Percentiles rank a stretch among this genome's conserved stretches.
These are phyloP conservation scores for Trichoderma sp. DNA, from an alignment of 2,329 filamentous ascomycete species.

Conservation along the genomic window DNA sequence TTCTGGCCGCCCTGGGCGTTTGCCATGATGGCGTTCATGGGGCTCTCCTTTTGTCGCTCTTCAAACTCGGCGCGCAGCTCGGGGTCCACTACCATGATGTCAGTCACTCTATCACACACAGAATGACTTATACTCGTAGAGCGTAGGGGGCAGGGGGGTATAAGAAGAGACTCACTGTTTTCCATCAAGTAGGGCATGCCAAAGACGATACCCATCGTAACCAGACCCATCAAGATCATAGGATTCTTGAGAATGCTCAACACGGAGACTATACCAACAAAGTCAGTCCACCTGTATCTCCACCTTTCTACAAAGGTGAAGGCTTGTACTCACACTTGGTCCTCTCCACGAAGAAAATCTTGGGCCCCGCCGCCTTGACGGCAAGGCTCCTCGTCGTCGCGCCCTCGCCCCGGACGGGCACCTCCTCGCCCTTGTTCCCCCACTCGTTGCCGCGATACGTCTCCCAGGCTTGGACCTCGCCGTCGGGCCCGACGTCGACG, in stretches of 20 bases:
- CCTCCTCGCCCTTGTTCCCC: conserved; percentile 76
- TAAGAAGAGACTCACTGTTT: conserved; percentile 73
- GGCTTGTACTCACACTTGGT: conserved; percentile 65
- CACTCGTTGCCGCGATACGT: conserved; percentile 89
- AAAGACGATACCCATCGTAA: conserved; percentile 80
- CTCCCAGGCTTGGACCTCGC: conserved; percentile 70
- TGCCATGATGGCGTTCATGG: conserved; percentile 61
- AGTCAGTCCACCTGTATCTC: background rate
- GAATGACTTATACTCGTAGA: background rate
- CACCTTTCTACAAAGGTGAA: too few species aligned
- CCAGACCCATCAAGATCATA: conserved; percentile 90
- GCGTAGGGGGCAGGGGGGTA: background rate
- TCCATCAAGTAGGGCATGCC: conserved; percentile 96
- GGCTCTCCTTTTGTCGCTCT: conserved; percentile 77
- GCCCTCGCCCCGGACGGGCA: conserved; percentile 45
- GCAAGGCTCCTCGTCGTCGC: conserved; percentile 54
- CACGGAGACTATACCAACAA: conserved; percentile 68
- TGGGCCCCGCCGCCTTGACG: conserved; percentile 62
- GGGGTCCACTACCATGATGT: conserved; percentile 75
- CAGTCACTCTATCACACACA: conserved; percentile 18
- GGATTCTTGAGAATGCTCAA: conserved; percentile 85
- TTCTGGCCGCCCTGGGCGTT: conserved; percentile 42
- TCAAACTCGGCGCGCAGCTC: conserved; percentile 93
- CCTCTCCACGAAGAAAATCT: conserved; percentile 77
- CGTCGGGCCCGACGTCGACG: conserved; percentile 65